Conservation (phyloP, 2,329 filamentous ascomycete genomes). For the Clonostachys chloroleuca region DNA sequence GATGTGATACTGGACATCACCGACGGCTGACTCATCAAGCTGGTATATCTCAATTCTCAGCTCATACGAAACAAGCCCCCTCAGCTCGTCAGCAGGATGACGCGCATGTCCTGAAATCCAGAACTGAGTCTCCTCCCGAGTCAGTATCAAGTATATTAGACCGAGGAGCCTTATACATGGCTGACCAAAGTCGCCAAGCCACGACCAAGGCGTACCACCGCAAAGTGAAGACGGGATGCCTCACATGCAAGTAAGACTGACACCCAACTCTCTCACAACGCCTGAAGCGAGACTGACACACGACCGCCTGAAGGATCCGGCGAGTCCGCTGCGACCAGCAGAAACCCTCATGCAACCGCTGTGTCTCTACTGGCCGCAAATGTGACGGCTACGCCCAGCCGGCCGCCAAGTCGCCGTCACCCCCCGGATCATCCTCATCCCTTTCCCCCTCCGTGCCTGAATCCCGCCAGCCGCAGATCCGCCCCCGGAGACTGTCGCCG, state of each 20-base stretch:
- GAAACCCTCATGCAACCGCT: constrained; percentile 16
- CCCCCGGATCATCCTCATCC: not conserved
- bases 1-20: no score
- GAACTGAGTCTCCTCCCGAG: no score
- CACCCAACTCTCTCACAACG: not conserved
- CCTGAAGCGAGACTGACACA: not conserved
- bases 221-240: not conserved
- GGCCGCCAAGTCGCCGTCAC: not conserved
- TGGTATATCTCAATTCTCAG: no score
- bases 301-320: constrained; percentile 9
- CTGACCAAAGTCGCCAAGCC: no score
- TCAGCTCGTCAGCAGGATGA: no score
- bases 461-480: not conserved
- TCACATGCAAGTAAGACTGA: not conserved
- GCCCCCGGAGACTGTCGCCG: not conserved
- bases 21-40: no score
- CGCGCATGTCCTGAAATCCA: no score
- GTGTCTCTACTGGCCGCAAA: constrained; percentile 12
- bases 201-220: not conserved
- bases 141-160: no score
- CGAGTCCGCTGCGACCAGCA: constrained; percentile 24
- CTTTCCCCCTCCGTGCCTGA: constrained; percentile 1
- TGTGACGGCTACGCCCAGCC: constrained; percentile 21
- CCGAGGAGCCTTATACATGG: no score
- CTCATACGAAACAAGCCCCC: no score